phyloP scores from a whole-genome alignment of 331 rosid species.

The Prunus yedoensis region DNA sequence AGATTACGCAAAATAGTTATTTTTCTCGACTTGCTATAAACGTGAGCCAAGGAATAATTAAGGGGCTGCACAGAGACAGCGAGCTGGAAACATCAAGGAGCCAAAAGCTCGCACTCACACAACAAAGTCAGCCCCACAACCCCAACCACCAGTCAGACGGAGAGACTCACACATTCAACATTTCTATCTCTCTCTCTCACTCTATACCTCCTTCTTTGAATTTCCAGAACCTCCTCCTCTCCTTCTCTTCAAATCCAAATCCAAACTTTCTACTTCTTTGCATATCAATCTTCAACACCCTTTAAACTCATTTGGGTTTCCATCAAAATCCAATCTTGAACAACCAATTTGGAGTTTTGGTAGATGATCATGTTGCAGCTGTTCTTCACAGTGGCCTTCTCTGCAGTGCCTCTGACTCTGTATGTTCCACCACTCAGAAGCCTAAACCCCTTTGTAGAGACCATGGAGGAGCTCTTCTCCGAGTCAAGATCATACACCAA shows the following conservation, averaged over 20 bases:
- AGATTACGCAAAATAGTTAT: no score
- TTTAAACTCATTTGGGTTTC: neutral
- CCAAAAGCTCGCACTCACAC: neutral
- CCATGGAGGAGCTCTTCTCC: slow-evolving; percentile 55
- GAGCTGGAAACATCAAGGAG: neutral
- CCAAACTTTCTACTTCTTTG: neutral
- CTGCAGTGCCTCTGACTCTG: slow-evolving; percentile 74
- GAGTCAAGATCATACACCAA: slow-evolving; percentile 52
- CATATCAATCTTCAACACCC: neutral
- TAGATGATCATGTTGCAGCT: slow-evolving; percentile 45
- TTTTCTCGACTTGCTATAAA: neutral
- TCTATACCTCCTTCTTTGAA: neutral
- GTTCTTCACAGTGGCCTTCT: slow-evolving; percentile 80
- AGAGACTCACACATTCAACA: neutral
- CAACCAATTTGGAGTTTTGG: neutral
- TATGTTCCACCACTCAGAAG: slow-evolving; percentile 82
- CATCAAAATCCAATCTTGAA: neutral
- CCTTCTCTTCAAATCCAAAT: neutral
- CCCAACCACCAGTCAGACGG: neutral
- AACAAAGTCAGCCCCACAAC: neutral
- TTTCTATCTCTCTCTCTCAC: neutral
- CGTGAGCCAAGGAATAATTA: neutral
- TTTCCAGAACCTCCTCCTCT: neutral
- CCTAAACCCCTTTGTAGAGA: slow-evolving; percentile 66
- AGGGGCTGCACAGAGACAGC: neutral